Evolutionary conservation across 768 basidiomycete genomes (phyloP).

Genomic region (Leccinellum rugosiceps): DNA sequence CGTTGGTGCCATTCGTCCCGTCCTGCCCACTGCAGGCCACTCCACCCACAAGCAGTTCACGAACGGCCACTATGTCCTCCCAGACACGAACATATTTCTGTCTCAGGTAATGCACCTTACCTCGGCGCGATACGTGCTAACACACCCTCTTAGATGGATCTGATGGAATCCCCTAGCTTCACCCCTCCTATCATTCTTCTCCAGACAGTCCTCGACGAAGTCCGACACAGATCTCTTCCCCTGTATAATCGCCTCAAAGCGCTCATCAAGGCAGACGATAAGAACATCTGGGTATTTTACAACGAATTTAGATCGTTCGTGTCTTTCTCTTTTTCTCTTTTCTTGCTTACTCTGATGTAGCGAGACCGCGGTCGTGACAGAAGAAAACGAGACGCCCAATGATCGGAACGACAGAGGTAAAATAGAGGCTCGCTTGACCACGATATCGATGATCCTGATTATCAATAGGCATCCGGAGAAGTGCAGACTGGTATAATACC

Average conservation of each 20-base stretch:
- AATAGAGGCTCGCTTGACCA: not conserved
- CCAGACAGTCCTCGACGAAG: slow-evolving; percentile 96
- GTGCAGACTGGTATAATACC: slow-evolving; percentile 80
- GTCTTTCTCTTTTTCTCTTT: not conserved
- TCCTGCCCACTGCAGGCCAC: slow-evolving; percentile 61
- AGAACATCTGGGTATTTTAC: slow-evolving; percentile 81
- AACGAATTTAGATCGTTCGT: slow-evolving; percentile 82
- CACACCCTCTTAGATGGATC: slow-evolving; percentile 73
- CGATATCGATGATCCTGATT: not conserved
- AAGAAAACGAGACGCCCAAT: slow-evolving; percentile 81
- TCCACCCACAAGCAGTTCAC: slow-evolving; percentile 53
- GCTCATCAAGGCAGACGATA: slow-evolving; percentile 81
- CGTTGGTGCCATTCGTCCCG: slow-evolving; percentile 34
- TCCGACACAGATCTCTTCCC: slow-evolving; percentile 89
- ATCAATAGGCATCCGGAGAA: slow-evolving; percentile 79
- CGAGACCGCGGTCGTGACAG: slow-evolving; percentile 75
- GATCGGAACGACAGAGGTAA: slow-evolving; percentile 92
- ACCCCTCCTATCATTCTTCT: slow-evolving; percentile 81
- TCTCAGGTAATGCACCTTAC: slow-evolving; percentile 52
- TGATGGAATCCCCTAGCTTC: slow-evolving; percentile 77
- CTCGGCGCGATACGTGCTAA: not conserved
- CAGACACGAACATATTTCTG: slow-evolving; percentile 94
- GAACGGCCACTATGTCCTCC: slow-evolving; percentile 76
- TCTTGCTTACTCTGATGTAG: slow-evolving; percentile 34
- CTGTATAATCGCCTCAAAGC: slow-evolving; percentile 90